A percentile compares a stretch with the other conserved stretches of the same genome.
These are phyloP conservation scores for Leonotis leonurus DNA, from an alignment of 257 asterid species.

Conservation along the genomic window DNA sequence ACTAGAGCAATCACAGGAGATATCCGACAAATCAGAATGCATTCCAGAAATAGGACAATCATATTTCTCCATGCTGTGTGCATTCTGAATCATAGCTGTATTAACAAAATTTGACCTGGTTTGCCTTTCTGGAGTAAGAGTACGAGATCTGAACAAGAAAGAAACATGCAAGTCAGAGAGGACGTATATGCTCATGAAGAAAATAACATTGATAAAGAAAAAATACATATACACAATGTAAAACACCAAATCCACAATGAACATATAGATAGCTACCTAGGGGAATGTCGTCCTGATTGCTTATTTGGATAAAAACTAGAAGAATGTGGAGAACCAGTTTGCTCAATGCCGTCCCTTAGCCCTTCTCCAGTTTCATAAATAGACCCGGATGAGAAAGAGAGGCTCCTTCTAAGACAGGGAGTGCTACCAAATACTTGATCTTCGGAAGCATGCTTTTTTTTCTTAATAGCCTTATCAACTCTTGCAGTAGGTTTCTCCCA, in stretches of 20 bases:
- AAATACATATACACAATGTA: too few species aligned
- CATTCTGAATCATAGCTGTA: conserved; percentile 27
- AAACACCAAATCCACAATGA: background rate
- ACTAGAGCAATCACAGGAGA: conserved; percentile 70
- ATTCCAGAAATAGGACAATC: conserved; percentile 28
- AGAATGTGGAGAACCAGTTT: conserved; percentile 52
- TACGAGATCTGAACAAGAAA: conserved; percentile 38
- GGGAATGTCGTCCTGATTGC: conserved; percentile 42
- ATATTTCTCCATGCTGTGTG: conserved; percentile 36
- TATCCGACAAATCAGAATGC: conserved; percentile 62
- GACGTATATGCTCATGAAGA: background rate
- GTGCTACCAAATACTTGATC: conserved; percentile 29
- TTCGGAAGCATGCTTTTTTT: conserved; percentile 44
- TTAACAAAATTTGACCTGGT: conserved; percentile 32
- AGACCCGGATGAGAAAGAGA: conserved; percentile 77
- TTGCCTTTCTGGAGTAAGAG: conserved; percentile 80
- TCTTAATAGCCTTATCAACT: conserved; percentile 31
- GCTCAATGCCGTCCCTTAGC: conserved; percentile 30
- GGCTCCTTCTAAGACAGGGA: conserved; percentile 79
- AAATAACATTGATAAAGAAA: background rate
- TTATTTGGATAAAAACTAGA: conserved; percentile 38
- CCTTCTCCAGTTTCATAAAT: conserved; percentile 39
- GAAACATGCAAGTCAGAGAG: conserved; percentile 1
- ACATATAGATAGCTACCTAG: conserved; percentile 45
- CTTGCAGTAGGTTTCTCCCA: conserved; percentile 49